Base-by-base conservation (phyloP, 164 flowering plant genomes). In the Magnolia changhungtana region DNA sequence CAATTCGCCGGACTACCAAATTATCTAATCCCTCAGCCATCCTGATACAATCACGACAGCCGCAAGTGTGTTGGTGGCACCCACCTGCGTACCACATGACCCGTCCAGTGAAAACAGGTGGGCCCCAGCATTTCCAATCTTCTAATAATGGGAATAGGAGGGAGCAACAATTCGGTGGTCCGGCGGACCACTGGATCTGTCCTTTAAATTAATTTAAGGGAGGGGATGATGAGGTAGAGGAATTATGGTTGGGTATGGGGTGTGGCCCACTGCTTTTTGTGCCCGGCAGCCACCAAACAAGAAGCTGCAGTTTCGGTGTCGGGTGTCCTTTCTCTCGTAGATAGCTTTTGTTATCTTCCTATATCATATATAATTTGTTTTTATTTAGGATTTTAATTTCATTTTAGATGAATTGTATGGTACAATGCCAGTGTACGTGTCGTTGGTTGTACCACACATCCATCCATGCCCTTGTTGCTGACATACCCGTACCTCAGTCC, bases 241-340 rank as follows among this genome's bases (percentile, higher is more conserved):
- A 77, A 83, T 86, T 79, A 86, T 84, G 84, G 86, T 50, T 50
- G 79, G 83, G 80, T 74, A 31, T 78, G 37, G 71, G 55, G 45
- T 37, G 45, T 63, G 82, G 80, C 69, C 80, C 82, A 80, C 83
- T 45, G 11, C 75, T 74, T 78, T 81, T 80, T 74, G 64, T 72
- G 64, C 79, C 84, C 81, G 85, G 88, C 86, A 84, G 88, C 86
- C 90, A 87, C 90, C 87, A 83, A 87, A 87, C 88, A 87, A 78
- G 80, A 86, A 79, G 74, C 83, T 84, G 79, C 82, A 81, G 82
- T 81, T 82, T 72, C 77, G 74, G 81, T 82, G 86, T 86, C 85
- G 81, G 82, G 77, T 67, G 80, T 61, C 82, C 63, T 82, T 77
- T 74, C 50, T 67, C 71, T 27, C 50, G 27, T 24, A 68, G 50